Percentiles rank a stretch among this genome's conserved stretches.
These are phyloP conservation scores for Cystobasidiopsis lactophilus DNA, from an alignment of 768 basidiomycete species.

Conservation along the genomic window DNA sequence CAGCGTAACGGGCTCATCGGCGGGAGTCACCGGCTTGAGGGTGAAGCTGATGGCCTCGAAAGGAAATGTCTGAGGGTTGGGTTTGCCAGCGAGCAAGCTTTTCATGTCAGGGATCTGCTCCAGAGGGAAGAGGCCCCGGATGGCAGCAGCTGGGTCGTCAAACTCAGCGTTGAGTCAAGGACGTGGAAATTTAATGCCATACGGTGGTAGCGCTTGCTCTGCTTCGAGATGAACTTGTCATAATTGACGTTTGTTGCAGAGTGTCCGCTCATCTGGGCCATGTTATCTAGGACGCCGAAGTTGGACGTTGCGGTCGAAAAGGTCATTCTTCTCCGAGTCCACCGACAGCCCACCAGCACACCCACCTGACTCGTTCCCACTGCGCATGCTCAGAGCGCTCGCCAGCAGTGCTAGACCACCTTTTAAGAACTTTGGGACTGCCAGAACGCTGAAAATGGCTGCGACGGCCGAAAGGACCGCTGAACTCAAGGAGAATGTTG, in stretches of 20 bases:
- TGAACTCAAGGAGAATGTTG: conserved; percentile 14
- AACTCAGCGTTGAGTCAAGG: no score
- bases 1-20: conserved; percentile 23
- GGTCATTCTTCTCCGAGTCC: no score
- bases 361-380: no score
- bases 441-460: no score
- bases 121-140: conserved; percentile 47
- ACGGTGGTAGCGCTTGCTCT: not conserved
- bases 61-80: conserved; percentile 74
- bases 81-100: conserved; percentile 72
- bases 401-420: no score
- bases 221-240: conserved; percentile 9
- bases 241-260: conserved; percentile 7
- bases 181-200: no score
- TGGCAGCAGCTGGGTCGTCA: conserved; percentile 4
- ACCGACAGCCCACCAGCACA: no score
- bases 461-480: no score
- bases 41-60: conserved; percentile 50
- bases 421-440: no score
- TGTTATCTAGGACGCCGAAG: no score
- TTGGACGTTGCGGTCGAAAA: no score
- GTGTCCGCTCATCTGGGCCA: not conserved
- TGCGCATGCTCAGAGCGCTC: no score
- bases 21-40: conserved; percentile 22
- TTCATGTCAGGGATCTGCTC: conserved; percentile 52